Evolutionary conservation across 164 flowering plant genomes (phyloP), one percentile per base, ranked within the genome.

Genomic region (Kingdonia uniflora): DNA sequence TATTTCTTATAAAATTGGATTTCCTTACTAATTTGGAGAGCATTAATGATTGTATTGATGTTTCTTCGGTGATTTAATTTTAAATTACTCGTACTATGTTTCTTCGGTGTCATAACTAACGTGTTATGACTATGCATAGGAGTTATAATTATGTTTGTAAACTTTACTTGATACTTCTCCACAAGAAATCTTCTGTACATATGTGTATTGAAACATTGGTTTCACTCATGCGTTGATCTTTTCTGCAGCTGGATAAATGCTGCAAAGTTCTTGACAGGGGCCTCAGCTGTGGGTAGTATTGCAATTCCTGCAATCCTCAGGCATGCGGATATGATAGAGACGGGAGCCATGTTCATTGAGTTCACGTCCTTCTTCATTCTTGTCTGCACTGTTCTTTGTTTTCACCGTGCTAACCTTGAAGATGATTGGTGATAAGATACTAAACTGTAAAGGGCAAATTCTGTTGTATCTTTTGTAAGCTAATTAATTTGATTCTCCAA

Each of bases 181-280:
- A n/a, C n/a, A n/a, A n/a, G n/a, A n/a, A n/a, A n/a, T n/a, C n/a
- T n/a, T n/a, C n/a, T n/a, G n/a, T n/a, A n/a, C n/a, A n/a, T n/a
- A n/a, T n/a, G n/a, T n/a, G n/a, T n/a, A n/a, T n/a, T n/a, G n/a
- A n/a, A n/a, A n/a, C n/a, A n/a, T n/a, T n/a, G n/a, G n/a, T n/a
- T n/a, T n/a, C n/a, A n/a, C n/a, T n/a, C n/a, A n/a, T n/a, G n/a
- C n/a, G n/a, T 29, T 29, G 35, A 29, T 1, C 37, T 24, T 20
- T 62, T 61, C 29, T 40, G 21, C 62, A 71, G 75, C 45, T 71
- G 75, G 71, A 61, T 67, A 12, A 71, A 73, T 68, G 97, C 91
- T 51, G 97, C 99, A 11, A 92, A 92, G 63, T 88, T 92, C 63
- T 51, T 92, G 70, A 92, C 99, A 1, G 97, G 99, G 43, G 99